phyloP scores from a whole-genome alignment of 192 early-diverging fungal genomes.

The Linnemannia schmuckeri region DNA sequence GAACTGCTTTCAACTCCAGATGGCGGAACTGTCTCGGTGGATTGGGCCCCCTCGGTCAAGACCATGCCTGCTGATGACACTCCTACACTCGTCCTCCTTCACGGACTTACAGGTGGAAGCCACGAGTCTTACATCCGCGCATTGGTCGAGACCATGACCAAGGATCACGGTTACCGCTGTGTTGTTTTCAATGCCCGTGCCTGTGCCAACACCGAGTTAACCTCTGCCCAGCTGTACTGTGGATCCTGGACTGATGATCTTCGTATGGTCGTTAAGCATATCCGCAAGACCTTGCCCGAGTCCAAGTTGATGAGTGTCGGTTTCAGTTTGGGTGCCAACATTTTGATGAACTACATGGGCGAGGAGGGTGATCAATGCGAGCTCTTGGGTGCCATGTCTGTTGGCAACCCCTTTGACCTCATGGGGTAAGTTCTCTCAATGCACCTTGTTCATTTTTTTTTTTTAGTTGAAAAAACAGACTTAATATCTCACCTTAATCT shows the following conservation, averaged over 20 bases:
- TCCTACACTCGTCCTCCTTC: conserved; percentile 86
- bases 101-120: conserved; percentile 94
- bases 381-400: conserved; percentile 79
- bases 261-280: conserved; percentile 67
- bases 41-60: conserved; percentile 81
- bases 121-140: conserved; percentile 91
- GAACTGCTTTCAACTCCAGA: conserved; percentile 77
- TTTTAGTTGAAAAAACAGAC: conserved; percentile 15
- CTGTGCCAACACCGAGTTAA: conserved; percentile 85
- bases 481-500: conserved; percentile 52
- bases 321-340: conserved; percentile 93
- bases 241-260: conserved; percentile 88
- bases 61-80: conserved; percentile 69
- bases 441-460: conserved; percentile 16
- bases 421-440: conserved; percentile 57
- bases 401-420: conserved; percentile 92
- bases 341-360: conserved; percentile 91
- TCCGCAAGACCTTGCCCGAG: conserved; percentile 67
- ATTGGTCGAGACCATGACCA: conserved; percentile 72
- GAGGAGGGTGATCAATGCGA: conserved; percentile 83
- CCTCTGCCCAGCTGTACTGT: conserved; percentile 84
- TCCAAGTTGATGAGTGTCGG: conserved; percentile 86
- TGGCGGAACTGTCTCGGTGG: conserved; percentile 88
- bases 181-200: conserved; percentile 94
- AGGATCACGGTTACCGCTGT: conserved; percentile 74